Evolutionary conservation across 2,329 filamentous ascomycete species (phyloP), one percentile per base, ranked within the genome.

Genomic region (Clarireedia monteithiana): DNA sequence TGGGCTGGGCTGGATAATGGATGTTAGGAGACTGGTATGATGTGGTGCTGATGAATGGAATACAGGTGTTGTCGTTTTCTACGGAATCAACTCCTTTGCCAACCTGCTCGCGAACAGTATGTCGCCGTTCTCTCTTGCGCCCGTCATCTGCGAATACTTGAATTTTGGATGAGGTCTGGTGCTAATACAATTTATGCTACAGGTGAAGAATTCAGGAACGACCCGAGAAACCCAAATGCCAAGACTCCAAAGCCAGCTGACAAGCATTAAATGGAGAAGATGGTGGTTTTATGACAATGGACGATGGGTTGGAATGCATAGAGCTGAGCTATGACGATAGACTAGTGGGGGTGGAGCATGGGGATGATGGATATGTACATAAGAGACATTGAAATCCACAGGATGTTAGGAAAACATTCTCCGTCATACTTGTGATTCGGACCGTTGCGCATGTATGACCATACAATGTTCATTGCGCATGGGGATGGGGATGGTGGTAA

Each of bases 141-240:
- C 17, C 17, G 9, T 4, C 5, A 24, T 26, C 9, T 45, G 5
- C 20, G 36, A 23, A 14, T 14, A 52, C 59, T 45, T 42, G 30
- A 3, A 6, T 48, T 23, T 17, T 34, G 20, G 14, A 49, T 54
- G 50, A 50, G 36, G 44, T 17, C 15, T 40, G 20, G 51, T 49
- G 45, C 58, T 58, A 44, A 67, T 58, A 39, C 59, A 60, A 59
- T 27, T 50, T 24, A 27, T 45, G 26, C 50, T 4, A 62, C 67
- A 97, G 92, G 84, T 78, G 89, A 88, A 68, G 90, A 97, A 79
- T 96, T 83, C 84, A 95, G 91, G 85, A 95, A 96, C 80, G 92
- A 97, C 77, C 90, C 91, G 65, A 85, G 91, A 75, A 96, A 96
- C 83, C 85, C 84, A 64, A 77, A 79, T 53, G 68, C 67, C 49